phyloP scores from a whole-genome alignment of 768 basidiomycete genomes.

The Tylopilus intermedius region DNA sequence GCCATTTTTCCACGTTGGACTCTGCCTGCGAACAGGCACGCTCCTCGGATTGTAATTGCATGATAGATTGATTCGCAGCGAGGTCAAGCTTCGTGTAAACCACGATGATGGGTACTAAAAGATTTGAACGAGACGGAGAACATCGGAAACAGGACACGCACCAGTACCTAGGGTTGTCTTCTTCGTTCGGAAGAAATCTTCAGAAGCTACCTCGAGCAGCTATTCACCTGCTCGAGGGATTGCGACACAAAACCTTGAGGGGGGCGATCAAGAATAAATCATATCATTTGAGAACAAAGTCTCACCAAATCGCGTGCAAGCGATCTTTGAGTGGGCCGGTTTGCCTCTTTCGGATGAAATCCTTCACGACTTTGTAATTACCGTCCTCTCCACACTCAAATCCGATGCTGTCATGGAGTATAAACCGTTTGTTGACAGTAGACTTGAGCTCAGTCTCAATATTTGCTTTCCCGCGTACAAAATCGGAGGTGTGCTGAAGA shows the following conservation, averaged over 20 bases:
- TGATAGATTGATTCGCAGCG: not conserved
- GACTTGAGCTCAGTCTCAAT: not conserved
- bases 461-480: not conserved
- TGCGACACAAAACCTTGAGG: not conserved
- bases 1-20: not conserved
- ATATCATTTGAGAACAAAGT: not conserved
- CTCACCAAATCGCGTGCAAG: slow-evolving; percentile 2
- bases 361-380: not conserved
- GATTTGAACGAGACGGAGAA: not conserved
- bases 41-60: too few relatives aligned
- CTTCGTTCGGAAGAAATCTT: slow-evolving; percentile 1
- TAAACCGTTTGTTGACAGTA: not conserved
- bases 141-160: not conserved
- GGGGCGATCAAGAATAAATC: not conserved
- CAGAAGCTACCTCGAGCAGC: not conserved
- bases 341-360: not conserved
- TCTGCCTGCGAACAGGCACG: too few relatives aligned
- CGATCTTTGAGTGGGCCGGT: not conserved
- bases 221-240: not conserved
- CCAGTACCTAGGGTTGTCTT: not conserved
- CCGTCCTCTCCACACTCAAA: slow-evolving; percentile 1
- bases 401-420: slow-evolving; percentile 2
- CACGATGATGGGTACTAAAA: slow-evolving; percentile 1
- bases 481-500: not conserved
- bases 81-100: not conserved